Evolutionary conservation across 768 basidiomycete species (phyloP), one percentile per base, ranked within the genome.

Genomic region (Leccinum imitatum): DNA sequence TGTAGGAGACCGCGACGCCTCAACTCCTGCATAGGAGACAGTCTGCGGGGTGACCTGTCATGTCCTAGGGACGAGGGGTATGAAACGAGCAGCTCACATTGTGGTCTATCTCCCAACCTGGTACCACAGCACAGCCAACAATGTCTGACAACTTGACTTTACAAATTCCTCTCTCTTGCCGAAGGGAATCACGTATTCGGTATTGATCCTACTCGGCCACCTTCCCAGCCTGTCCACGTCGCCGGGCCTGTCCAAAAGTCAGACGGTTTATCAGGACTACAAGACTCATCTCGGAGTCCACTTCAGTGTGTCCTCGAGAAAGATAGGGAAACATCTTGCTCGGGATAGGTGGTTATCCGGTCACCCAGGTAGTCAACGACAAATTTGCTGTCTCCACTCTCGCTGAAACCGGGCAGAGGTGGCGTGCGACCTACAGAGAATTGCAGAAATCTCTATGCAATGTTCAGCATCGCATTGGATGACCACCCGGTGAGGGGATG

Each of bases 341-440:
- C 46, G 17, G 31, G 15, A 33, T 56, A 10, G 44, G 31, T 23
- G 46, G 31, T 23, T 56, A 33, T 50, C 27, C 14, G 19, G 46
- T 15, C 46, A 50, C 46, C 15, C 13, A 19, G 21, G 19, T 33
- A 13, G 5, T 21, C 6, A n/a, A 33, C 31, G 10, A 13, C 13
- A 35, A 11, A 10, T 31, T 56, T 21, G 6, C 5, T 23, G 55
- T 44, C 14, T 31, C 55, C 14, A 15, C 10, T 13, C 6, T 46
- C 21, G 30, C 27, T 10, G 44, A 7, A 3, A 19, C 6, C 3
- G 51, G 31, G 31, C 31, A 13, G 14, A 33, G 23, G 11, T 56
- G 55, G 55, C 31, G 15, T 4, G 55, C 55, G 21, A 33, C 31
- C 55, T 56, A 56, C 31, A 46, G 31, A n/a, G 44, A 48, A 50